Percentiles rank a stretch among this genome's conserved stretches.
Evolutionary conservation across 139 green algal species (phyloP).

Genomic region (Axilococcus clingmanii): DNA sequence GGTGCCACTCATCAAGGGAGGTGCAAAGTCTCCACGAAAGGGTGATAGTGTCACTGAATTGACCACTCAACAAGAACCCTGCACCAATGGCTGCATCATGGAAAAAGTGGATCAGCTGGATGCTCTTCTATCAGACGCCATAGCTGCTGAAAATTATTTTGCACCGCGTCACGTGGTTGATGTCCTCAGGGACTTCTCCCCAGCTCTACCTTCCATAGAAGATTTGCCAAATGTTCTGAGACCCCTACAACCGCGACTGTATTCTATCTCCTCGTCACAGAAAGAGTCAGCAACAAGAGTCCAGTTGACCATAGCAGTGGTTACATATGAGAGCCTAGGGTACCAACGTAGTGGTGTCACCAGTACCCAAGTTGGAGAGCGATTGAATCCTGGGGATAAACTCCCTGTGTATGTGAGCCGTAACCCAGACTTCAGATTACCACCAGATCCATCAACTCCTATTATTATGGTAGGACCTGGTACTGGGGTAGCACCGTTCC

Average conservation of each 20-base stretch:
- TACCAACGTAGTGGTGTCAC: constrained; percentile 53
- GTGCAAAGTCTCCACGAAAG: neutral
- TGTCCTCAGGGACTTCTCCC: constrained; percentile 48
- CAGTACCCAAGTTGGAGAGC: constrained; percentile 56
- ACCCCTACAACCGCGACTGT: constrained; percentile 76
- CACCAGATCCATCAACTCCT: constrained; percentile 37
- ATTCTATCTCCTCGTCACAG: constrained; percentile 66
- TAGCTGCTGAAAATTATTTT: constrained; percentile 4
- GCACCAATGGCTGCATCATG: too few species aligned
- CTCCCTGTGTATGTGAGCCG: constrained; percentile 63
- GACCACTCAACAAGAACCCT: too few species aligned
- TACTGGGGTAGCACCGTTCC: constrained; percentile 85
- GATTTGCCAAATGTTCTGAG: constrained; percentile 45
- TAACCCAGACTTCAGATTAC: constrained; percentile 84
- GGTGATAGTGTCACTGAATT: neutral
- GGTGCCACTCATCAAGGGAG: neutral
- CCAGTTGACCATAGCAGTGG: constrained; percentile 51
- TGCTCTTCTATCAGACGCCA: neutral
- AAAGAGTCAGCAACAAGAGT: constrained; percentile 23
- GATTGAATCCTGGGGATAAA: constrained; percentile 21
- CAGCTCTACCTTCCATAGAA: constrained; percentile 12
- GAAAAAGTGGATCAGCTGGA: neutral
- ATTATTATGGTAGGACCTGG: constrained; percentile 90
- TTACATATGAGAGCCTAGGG: constrained; percentile 50
- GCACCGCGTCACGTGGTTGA: constrained; percentile 28